Percentiles rank a stretch among this genome's conserved stretches.
Conservation (phyloP, 2,329 filamentous ascomycete genomes). For the Cladosporium colombiae region DNA sequence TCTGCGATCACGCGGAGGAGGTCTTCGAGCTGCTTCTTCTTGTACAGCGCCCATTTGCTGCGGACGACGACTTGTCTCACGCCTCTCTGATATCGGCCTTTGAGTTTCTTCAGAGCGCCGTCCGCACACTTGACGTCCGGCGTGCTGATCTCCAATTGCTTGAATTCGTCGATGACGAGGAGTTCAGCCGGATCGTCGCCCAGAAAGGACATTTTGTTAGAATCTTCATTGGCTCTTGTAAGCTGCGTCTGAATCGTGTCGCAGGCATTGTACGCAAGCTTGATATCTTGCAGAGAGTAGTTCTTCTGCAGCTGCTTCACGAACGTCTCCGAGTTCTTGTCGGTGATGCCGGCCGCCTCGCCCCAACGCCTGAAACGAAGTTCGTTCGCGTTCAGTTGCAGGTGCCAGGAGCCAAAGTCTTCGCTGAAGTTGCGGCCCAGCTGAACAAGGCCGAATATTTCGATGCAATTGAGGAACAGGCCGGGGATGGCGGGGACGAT, state of each 20-base stretch:
- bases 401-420: not conserved
- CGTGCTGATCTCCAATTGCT: no score
- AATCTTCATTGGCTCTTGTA: not conserved
- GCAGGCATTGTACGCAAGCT: not conserved
- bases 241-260: not conserved
- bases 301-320: not conserved
- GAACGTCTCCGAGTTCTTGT: not conserved
- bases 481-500: not conserved
- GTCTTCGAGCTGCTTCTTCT: no score
- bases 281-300: not conserved
- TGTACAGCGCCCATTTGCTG: no score
- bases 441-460: constrained; percentile 11
- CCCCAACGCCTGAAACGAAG: constrained; percentile 1
- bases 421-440: constrained; percentile 10
- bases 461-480: constrained; percentile 17
- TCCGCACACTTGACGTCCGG: no score
- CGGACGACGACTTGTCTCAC: no score
- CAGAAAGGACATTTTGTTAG: no score
- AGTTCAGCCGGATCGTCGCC: no score
- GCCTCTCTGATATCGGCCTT: no score
- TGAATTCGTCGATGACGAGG: no score
- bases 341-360: not conserved
- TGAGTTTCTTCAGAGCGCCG: no score
- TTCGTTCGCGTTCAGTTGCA: not conserved
- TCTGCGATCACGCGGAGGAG: no score